phyloP scores from a whole-genome alignment of 2,329 filamentous ascomycete species.

The Sphaerostilbella broomeana region DNA sequence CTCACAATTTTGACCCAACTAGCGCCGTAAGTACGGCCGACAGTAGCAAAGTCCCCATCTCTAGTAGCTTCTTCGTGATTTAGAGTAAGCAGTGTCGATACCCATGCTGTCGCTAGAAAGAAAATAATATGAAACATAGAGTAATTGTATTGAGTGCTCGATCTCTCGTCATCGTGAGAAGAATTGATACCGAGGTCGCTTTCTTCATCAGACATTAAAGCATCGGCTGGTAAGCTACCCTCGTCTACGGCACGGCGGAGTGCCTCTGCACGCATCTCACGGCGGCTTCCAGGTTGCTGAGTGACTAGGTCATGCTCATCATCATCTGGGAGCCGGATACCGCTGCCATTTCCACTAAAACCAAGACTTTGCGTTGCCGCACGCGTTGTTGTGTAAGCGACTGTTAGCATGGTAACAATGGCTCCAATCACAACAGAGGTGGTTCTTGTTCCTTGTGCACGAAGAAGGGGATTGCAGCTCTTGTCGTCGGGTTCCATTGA shows the following conservation, averaged over 20 bases:
- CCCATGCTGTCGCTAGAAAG: slow-evolving; percentile 92
- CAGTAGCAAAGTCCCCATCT: slow-evolving; percentile 74
- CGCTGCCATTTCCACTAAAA: slow-evolving; percentile 48
- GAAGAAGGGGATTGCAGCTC: slow-evolving; percentile 86
- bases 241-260: slow-evolving; percentile 88
- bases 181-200: slow-evolving; percentile 57
- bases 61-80: slow-evolving; percentile 61
- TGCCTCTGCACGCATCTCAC: slow-evolving; percentile 89
- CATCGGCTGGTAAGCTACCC: slow-evolving; percentile 85
- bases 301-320: slow-evolving; percentile 87
- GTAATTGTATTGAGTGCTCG: slow-evolving; percentile 92
- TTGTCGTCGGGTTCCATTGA: slow-evolving; percentile 96
- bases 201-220: slow-evolving; percentile 68
- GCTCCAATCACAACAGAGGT: slow-evolving; percentile 89
- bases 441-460: slow-evolving; percentile 77
- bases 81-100: slow-evolving; percentile 78
- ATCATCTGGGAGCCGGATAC: slow-evolving; percentile 56
- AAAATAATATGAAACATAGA: slow-evolving; percentile 95
- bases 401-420: slow-evolving; percentile 91
- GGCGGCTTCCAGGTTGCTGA: slow-evolving; percentile 70
- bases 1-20: slow-evolving; percentile 99
- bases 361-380: slow-evolving; percentile 87
- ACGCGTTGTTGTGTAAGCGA: slow-evolving; percentile 94
- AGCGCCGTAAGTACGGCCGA: slow-evolving; percentile 92
- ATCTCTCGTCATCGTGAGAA: slow-evolving; percentile 79